Evolutionary conservation across 306 rosid species (phyloP).

Genomic region (Trichosanthes truncata): DNA sequence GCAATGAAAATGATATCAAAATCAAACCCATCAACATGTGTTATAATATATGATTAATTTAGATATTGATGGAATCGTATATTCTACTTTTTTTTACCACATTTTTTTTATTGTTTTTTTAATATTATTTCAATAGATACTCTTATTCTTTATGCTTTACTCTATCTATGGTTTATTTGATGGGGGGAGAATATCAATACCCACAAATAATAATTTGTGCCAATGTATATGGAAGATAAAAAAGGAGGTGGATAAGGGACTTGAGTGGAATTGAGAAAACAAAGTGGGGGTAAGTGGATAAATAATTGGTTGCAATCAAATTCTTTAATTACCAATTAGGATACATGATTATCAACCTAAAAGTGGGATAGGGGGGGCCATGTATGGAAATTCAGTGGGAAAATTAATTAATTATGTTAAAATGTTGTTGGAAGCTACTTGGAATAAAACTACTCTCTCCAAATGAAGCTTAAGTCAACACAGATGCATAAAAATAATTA

Average conservation of each 20-base stretch:
- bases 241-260: slow-evolving; percentile 28
- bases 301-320: neutral
- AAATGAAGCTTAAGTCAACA: neutral
- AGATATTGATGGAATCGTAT: neutral
- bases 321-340: neutral
- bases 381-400: slow-evolving; percentile 14
- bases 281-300: slow-evolving; percentile 9
- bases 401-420: slow-evolving; percentile 4
- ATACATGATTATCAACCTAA: neutral
- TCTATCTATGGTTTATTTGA: neutral
- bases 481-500: neutral
- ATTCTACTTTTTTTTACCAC: neutral
- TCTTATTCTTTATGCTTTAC: neutral
- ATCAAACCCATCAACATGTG: neutral
- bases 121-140: neutral
- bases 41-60: neutral
- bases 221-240: neutral
- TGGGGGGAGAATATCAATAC: neutral
- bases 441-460: neutral
- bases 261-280: slow-evolving; percentile 16
- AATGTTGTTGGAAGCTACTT: neutral
- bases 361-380: slow-evolving; percentile 1
- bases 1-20: neutral
- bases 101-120: neutral
- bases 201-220: neutral